phyloP scores from a whole-genome alignment of 192 early-diverging fungal species.

The Dimargaris xerosporica region DNA sequence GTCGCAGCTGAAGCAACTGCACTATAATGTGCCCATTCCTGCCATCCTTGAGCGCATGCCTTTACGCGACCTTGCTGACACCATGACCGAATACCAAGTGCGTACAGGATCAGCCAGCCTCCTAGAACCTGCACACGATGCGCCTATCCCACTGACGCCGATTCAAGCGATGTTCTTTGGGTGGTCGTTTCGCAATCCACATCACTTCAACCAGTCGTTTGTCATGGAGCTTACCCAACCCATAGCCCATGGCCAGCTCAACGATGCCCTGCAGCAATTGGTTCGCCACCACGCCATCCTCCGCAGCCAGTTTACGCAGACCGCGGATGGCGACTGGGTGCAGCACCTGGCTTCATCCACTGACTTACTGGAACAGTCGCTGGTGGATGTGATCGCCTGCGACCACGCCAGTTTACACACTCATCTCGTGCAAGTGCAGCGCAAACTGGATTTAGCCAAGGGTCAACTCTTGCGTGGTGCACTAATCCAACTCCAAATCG shows the following conservation, averaged over 20 bases:
- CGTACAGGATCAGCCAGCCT: no score
- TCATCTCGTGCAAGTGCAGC: neutral
- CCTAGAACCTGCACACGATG: no score
- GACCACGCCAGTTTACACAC: neutral
- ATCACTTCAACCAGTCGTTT: slow-evolving; percentile 10
- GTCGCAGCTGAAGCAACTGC: neutral
- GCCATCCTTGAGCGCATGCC: neutral
- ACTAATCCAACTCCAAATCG: neutral
- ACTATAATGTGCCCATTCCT: neutral
- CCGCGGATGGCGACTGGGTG: neutral
- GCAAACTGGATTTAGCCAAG: neutral
- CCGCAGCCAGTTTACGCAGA: neutral
- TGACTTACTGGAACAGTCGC: neutral
- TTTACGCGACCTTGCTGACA: neutral
- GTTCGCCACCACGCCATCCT: neutral
- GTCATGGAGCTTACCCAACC: slow-evolving; percentile 1
- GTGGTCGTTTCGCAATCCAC: neutral
- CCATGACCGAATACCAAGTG: no score
- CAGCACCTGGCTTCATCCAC: neutral
- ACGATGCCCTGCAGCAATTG: neutral
- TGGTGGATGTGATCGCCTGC: neutral
- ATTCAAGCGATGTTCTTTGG: neutral
- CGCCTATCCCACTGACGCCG: neutral
- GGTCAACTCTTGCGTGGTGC: neutral
- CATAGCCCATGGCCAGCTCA: neutral